Percentiles rank a stretch among this genome's conserved stretches.
phyloP scores from a whole-genome alignment of 2,329 filamentous ascomycete species.

The Falciphora oryzae region DNA sequence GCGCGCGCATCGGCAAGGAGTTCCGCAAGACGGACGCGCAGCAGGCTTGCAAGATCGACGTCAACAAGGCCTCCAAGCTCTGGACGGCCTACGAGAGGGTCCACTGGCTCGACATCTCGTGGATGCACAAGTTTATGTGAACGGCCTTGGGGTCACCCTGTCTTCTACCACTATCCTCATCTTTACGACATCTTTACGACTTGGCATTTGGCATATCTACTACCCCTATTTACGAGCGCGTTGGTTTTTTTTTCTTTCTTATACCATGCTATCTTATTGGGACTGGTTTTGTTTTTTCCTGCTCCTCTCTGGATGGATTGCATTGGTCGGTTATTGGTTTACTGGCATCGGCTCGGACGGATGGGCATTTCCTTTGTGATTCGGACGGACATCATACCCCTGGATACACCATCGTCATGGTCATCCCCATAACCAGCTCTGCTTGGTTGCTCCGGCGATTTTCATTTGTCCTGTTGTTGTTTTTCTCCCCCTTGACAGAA shows the following conservation, averaged over 20 bases:
- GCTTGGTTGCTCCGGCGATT: not conserved
- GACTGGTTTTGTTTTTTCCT: not conserved
- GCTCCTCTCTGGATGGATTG: not conserved
- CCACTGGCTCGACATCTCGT: slow-evolving; percentile 65
- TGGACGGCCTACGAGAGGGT: slow-evolving; percentile 86
- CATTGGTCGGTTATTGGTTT: slow-evolving; percentile 1
- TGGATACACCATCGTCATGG: too few species aligned
- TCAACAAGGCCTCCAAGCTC: slow-evolving; percentile 93
- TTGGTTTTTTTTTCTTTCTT: too few species aligned
- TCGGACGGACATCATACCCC: too few species aligned
- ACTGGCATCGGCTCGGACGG: not conserved
- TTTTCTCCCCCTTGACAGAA: too few species aligned
- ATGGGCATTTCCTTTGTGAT: too few species aligned
- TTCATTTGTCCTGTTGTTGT: not conserved
- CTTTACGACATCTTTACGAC: not conserved
- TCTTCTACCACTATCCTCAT: too few species aligned
- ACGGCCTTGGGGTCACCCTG: too few species aligned
- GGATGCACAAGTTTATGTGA: slow-evolving; percentile 25
- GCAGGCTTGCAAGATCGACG: slow-evolving; percentile 95
- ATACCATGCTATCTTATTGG: too few species aligned
- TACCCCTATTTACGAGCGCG: too few species aligned
- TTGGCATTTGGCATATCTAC: too few species aligned
- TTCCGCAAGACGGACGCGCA: slow-evolving; percentile 95
- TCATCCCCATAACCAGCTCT: too few species aligned
- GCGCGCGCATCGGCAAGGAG: slow-evolving; percentile 64